Base-by-base conservation (phyloP, 768 basidiomycete genomes). In the Auriscalpium microsporum region DNA sequence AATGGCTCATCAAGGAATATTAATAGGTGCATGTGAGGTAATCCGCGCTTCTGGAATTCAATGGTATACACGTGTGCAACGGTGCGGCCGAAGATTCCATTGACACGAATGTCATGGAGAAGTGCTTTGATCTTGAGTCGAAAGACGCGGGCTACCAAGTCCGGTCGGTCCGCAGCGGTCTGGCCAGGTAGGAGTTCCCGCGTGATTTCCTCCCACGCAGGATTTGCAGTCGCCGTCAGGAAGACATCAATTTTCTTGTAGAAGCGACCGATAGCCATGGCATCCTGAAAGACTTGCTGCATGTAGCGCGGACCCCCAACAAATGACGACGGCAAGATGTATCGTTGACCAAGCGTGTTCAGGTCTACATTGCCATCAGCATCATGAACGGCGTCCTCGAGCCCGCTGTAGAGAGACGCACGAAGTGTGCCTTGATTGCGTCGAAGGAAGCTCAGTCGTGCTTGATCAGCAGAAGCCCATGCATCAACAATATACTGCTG, bases 11-110 rank as follows among this genome's bases (percentile, higher is more conserved):
- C 36, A 1, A 82, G 62, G 56, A 76, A 75, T 45, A 83, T 64
- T 1, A 82, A 60, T 10, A 75, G 58, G 62, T 84, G 82, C 60
- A 76, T 73, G 58, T 82, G 79, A 23, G 80, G 80, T 0, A 83
- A 72, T 0, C 78, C 77, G 0, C 75, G 63, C 56, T 82, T 83
- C 61, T 83, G 81, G 60, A 81, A 83, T 57, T 84, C 78, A 50
- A 81, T 79, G 10, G 72, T 74, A 54, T 79, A 78, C 0, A 82
- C 73, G 54, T 71, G 65, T 4, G 75, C 80, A 36, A 71, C 72
- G 7, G 66, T 55, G 1, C 55, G 9, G 0, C 80, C 80, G 67
- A 79, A 72, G 45, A 76, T 65, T 8, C 71, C 71, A 44, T 71
- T 23, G 11, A 66, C 64, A 8, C 38, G 21, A 45, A 82, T 70